Conservation (phyloP, 139 green algal species). For the Raphidocelis subcapitata region DNA sequence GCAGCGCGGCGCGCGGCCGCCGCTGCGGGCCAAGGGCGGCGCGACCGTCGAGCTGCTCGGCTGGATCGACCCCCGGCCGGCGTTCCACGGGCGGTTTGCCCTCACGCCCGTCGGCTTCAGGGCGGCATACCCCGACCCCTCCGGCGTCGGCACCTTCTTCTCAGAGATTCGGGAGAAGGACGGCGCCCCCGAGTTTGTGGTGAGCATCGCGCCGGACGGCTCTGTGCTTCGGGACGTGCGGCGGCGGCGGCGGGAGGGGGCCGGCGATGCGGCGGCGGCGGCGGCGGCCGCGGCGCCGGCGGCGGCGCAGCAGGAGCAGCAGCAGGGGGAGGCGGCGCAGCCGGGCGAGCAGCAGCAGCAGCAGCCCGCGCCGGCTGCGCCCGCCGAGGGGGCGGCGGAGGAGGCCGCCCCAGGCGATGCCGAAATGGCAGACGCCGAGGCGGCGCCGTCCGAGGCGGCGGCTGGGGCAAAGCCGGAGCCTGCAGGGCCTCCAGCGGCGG, state of each 20-base stretch:
- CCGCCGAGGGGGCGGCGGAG: not conserved
- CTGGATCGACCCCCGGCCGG: conserved; percentile 8
- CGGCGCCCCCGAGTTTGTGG: conserved; percentile 16
- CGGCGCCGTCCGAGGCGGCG: too few species aligned
- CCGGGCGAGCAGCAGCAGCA: not conserved
- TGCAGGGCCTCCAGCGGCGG: too few species aligned
- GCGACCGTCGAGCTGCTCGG: conserved; percentile 22
- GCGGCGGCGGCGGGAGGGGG: not conserved
- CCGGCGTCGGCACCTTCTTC: conserved; percentile 9
- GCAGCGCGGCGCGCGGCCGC: not conserved
- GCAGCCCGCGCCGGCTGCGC: not conserved
- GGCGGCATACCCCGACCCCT: conserved; percentile 9
- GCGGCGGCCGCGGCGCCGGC: not conserved
- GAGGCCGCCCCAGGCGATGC: not conserved
- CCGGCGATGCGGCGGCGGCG: not conserved
- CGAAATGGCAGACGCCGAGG: too few species aligned
- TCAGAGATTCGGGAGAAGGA: conserved; percentile 8
- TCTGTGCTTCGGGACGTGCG: not conserved
- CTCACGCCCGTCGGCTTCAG: conserved; percentile 17
- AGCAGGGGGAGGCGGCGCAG: not conserved
- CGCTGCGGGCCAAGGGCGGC: conserved; percentile 7
- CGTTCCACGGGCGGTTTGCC: conserved; percentile 13
- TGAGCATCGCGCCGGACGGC: conserved; percentile 3
- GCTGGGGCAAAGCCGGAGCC: too few species aligned
- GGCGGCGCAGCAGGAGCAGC: conserved; percentile 18